These are phyloP conservation scores for Cucumis hystrix DNA, from an alignment of 306 rosid genomes.

Conservation along the genomic window DNA sequence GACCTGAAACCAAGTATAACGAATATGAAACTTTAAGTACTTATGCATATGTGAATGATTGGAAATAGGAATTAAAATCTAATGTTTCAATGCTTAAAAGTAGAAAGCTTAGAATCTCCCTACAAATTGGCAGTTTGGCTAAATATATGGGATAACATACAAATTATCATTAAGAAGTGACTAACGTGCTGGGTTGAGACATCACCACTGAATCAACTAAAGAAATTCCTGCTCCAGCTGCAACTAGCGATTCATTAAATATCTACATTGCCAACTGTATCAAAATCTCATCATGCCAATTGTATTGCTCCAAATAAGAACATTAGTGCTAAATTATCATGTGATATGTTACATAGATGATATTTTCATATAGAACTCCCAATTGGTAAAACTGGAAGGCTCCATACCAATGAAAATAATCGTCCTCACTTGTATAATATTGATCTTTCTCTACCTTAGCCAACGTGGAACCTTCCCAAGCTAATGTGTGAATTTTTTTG, in stretches of 20 bases:
- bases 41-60: neutral
- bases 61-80: neutral
- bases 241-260: slow-evolving; percentile 59
- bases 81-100: neutral
- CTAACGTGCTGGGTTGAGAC: slow-evolving; percentile 41
- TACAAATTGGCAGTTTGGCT: neutral
- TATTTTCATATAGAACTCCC: neutral
- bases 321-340: neutral
- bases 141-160: slow-evolving; percentile 9
- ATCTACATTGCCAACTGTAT: slow-evolving; percentile 57
- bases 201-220: slow-evolving; percentile 90
- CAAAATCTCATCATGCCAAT: neutral
- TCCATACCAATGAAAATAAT: too few species aligned
- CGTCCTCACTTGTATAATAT: too few species aligned
- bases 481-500: neutral
- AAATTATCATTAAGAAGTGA: slow-evolving; percentile 32
- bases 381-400: too few species aligned
- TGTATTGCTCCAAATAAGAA: neutral
- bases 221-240: slow-evolving; percentile 85
- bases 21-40: neutral
- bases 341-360: neutral
- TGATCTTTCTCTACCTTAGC: too few species aligned
- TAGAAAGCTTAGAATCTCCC: neutral
- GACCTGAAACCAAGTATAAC: slow-evolving; percentile 27
- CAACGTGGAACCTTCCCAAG: neutral